Evolutionary conservation across 495 filamentous ascomycete genomes (phyloP), one percentile per base, ranked within the genome.

Genomic region (Opeltia flavorubescens): DNA sequence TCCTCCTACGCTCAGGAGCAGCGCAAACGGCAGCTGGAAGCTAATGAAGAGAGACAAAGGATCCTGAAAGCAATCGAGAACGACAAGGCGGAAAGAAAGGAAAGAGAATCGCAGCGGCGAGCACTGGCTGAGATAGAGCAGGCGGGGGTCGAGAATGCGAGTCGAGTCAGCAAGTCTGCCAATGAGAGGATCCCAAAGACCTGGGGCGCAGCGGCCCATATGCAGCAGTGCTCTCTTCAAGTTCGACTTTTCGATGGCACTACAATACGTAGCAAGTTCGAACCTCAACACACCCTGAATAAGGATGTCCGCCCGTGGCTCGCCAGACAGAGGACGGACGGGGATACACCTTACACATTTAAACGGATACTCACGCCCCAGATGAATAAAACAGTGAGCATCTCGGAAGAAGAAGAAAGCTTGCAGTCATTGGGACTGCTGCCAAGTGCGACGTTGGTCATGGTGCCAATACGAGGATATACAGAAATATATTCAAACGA

Each of bases 211-310:
- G 4, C 45, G 45, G 43, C 29, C 31, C 34, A 66, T 25, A 48
- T 56, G 13, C 52, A 31, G 26, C 63, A 69, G 45, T 83, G 74
- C 51, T 75, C 82, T 11, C 62, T 96, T 5, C 88, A 91, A 54
- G 76, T 95, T 33, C 78, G 89, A 1, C 67, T 95, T 0, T 82
- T 94, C 33, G 86, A 95, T 57, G 89, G 89, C 11, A 76, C 76
- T 26, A 86, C 76, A 12, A 74, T 95, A 40, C 78, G 85, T 26
- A 68, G 67, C 23, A 78, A 71, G 18, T 95, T 96, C 59, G 63
- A 72, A 0, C 72, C 77, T 38, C 66, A 65, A 1, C 67, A 75
- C 9, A 84, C 75, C 12, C 71, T 95, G n/a, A 59, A 65, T 9
- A 64, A 55, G 5, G 75, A 84, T 31, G 83, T 96, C 2, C 74